Percentiles rank a stretch among this genome's conserved stretches.
phyloP scores from a whole-genome alignment of 164 flowering plant genomes.

The Brasenia schreberi region DNA sequence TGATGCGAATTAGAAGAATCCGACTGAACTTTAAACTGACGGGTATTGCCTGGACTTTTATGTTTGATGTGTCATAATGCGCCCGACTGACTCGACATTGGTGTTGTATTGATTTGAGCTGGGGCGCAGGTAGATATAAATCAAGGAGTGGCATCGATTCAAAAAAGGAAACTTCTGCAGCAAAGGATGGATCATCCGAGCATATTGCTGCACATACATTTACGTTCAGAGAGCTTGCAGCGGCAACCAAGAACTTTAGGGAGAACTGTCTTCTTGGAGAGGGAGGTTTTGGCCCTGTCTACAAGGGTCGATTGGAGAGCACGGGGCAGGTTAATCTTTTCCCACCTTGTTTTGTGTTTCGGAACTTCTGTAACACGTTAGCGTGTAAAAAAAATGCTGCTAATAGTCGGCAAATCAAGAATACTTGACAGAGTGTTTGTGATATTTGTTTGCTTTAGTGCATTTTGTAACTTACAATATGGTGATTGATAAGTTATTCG shows the following conservation, averaged over 20 bases:
- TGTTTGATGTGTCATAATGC: neutral
- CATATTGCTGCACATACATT: slow-evolving; percentile 7
- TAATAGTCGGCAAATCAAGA: neutral
- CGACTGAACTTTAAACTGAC: neutral
- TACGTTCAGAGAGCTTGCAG: slow-evolving; percentile 4
- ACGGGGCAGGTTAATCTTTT: slow-evolving; percentile 2
- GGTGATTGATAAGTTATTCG: neutral
- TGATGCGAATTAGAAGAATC: neutral
- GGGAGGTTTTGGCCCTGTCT: slow-evolving; percentile 7
- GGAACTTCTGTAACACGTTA: neutral
- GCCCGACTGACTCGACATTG: neutral
- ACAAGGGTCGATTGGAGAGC: slow-evolving; percentile 6
- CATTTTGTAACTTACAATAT: neutral
- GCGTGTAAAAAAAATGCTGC: neutral
- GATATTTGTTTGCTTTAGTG: no score
- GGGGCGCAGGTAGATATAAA: slow-evolving; percentile 9
- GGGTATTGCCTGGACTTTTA: neutral
- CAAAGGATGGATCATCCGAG: slow-evolving; percentile 2
- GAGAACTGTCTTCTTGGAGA: slow-evolving; percentile 5
- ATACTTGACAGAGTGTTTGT: neutral
- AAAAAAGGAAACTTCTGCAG: slow-evolving; percentile 1
- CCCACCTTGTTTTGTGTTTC: neutral
- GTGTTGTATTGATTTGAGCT: neutral
- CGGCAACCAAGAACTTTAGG: slow-evolving; percentile 5
- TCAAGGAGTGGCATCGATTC: slow-evolving; percentile 3